Evolutionary conservation across 441 rosid species (phyloP), one percentile per base, ranked within the genome.

Genomic region (Monsonia emarginata): DNA sequence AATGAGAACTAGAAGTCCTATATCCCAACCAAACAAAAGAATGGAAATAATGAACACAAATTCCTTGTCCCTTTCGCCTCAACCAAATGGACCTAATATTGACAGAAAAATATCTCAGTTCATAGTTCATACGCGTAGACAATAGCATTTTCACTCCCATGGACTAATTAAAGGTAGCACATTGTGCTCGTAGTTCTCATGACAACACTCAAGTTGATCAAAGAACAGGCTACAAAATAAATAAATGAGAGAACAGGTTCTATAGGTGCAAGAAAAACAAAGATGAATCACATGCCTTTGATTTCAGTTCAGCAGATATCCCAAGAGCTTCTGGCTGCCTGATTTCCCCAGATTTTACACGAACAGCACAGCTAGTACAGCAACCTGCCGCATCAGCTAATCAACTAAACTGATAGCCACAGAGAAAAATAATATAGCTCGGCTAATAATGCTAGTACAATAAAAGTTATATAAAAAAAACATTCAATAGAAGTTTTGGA

Each of bases 301-400:
- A 81, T 79, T 85, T 92, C 26, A 92, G 61, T 76, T 93, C 97
- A 22, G 97, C 86, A 65, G 97, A 93, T 76, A 93, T 90, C 65
- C 98, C 97, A n/a, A 91, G 78, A 10, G 98, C 96, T 83, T 91
- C 96, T 2, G 96, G 96, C 75, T 89, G 95, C 76, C 87, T 81
- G 61, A 93, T 68, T 71, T 90, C 73, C 70, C 98, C 98, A 64
- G 96, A 88, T 82, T 87, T 90, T 36, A 90, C 81, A 63, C 97
- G 91, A 11, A 88, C 96, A 1, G 98, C 97, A 74, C 96, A 90
- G 68, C 98, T 91, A 65, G 97, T 93, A 69, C 98, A 90, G 65
- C 98, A 93, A 76, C 98, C 97, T 93, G 84, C 68, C 1, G 3
- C 56, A 48, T 18, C 18, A 18, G 25, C 19, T 25, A 48, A 48